Conservation (phyloP, 805 yeast species). For the Ascoidea tarda region DNA sequence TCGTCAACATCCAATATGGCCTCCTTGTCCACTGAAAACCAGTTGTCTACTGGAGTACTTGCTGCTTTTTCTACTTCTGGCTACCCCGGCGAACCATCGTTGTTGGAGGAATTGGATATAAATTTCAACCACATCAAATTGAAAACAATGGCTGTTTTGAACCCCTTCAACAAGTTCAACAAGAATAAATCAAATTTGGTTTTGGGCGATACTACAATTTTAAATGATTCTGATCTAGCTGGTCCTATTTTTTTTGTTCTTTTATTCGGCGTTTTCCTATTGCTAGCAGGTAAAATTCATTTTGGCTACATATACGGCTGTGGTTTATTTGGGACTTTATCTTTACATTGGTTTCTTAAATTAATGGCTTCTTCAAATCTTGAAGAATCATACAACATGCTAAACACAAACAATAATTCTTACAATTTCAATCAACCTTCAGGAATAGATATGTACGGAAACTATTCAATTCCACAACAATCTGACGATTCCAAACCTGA, state of each 20-base stretch:
- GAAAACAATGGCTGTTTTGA: conserved; percentile 77
- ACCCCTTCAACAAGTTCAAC: conserved; percentile 38
- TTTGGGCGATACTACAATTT: conserved; percentile 22
- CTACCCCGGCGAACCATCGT: conserved; percentile 88
- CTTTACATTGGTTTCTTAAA: conserved; percentile 74
- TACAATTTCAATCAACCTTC: background rate
- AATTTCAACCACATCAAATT: conserved; percentile 77
- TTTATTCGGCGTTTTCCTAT: conserved; percentile 67
- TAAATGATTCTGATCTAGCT: conserved; percentile 85
- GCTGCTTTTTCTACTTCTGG: conserved; percentile 93
- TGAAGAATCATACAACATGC: conserved; percentile 17
- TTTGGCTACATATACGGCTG: conserved; percentile 96
- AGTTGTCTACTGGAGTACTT: conserved; percentile 58
- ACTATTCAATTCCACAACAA: background rate
- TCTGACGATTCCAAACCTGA: background rate
- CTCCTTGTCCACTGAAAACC: conserved; percentile 18
- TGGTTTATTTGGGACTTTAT: conserved; percentile 78
- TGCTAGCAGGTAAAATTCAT: conserved; percentile 86
- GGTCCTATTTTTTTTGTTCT: conserved; percentile 89
- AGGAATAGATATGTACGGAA: background rate
- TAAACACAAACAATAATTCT: conserved; percentile 12
- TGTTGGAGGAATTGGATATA: conserved; percentile 86
- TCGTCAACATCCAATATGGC: conserved; percentile 11
- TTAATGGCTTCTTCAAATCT: conserved; percentile 54
- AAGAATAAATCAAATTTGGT: background rate